Evolutionary conservation across 2,329 filamentous ascomycete genomes (phyloP).

Genomic region (Ophiostoma novo-ulmi): DNA sequence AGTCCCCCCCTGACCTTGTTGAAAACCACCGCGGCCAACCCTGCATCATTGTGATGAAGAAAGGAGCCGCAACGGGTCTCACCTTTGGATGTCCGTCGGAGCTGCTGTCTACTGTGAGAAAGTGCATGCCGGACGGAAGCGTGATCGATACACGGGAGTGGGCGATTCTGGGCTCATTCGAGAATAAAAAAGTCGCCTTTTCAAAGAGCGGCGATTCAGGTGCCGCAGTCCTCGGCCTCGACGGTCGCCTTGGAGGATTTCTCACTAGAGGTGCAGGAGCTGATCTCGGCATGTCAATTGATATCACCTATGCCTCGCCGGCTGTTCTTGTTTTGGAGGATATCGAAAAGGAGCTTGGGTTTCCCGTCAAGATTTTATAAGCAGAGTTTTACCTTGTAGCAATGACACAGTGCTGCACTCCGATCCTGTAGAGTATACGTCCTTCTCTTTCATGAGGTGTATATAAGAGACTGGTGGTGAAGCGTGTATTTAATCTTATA

Average conservation of each 20-base stretch:
- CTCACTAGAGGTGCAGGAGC: not conserved
- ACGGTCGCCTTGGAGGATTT: not conserved
- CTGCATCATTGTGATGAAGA: not conserved
- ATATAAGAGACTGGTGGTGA: too few species aligned
- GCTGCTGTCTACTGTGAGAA: not conserved
- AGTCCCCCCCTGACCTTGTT: not conserved
- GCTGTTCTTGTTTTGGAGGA: not conserved
- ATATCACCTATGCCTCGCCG: not conserved
- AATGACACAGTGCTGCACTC: too few species aligned
- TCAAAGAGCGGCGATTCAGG: not conserved
- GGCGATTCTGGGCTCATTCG: not conserved
- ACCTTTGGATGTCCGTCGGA: not conserved
- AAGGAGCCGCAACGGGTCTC: not conserved
- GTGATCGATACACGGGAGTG: not conserved
- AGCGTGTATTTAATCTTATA: too few species aligned
- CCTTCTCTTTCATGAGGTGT: too few species aligned
- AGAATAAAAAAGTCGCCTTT: not conserved
- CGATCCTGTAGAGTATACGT: too few species aligned
- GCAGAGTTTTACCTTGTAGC: not conserved
- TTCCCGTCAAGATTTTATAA: not conserved
- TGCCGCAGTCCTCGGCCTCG: not conserved
- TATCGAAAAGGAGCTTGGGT: not conserved
- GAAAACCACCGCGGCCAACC: not conserved
- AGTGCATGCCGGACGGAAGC: not conserved
- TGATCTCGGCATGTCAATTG: not conserved